These are phyloP conservation scores for Didymella sp. DNA, from an alignment of 2,329 filamentous ascomycete species.

Conservation along the genomic window DNA sequence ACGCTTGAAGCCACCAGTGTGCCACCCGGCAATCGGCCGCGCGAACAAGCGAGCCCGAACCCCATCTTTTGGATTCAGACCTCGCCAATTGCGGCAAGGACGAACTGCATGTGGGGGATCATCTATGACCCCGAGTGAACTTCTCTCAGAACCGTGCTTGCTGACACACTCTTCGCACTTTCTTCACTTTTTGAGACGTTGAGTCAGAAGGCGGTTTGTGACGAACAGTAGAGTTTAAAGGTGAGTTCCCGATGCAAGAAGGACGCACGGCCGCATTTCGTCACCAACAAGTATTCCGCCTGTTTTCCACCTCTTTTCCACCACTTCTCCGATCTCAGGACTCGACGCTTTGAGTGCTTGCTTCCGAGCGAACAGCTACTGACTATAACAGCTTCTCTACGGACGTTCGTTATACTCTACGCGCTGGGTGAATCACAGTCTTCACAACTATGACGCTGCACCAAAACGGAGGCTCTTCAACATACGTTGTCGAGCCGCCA, in stretches of 20 bases:
- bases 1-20: background rate
- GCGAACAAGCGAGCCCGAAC: constrained; percentile 12
- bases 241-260: background rate
- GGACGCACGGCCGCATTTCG: background rate
- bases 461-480: constrained; percentile 46
- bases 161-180: constrained; percentile 2
- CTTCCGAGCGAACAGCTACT: background rate
- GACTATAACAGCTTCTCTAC: background rate
- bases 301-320: too few relatives aligned
- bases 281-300: background rate
- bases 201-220: background rate
- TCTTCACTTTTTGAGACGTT: background rate
- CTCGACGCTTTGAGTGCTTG: background rate
- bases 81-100: constrained; percentile 11
- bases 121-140: background rate
- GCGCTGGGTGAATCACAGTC: background rate
- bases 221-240: background rate
- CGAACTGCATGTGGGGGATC: constrained; percentile 7
- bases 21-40: constrained; percentile 8
- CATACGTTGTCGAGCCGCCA: constrained; percentile 41
- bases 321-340: background rate
- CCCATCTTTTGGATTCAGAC: constrained; percentile 1
- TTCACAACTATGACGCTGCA: constrained; percentile 29
- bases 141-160: background rate
- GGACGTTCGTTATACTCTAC: background rate